These are phyloP conservation scores for Lentinula novae-zelandiae DNA, from an alignment of 1,284 basidiomycete species.

Conservation along the genomic window DNA sequence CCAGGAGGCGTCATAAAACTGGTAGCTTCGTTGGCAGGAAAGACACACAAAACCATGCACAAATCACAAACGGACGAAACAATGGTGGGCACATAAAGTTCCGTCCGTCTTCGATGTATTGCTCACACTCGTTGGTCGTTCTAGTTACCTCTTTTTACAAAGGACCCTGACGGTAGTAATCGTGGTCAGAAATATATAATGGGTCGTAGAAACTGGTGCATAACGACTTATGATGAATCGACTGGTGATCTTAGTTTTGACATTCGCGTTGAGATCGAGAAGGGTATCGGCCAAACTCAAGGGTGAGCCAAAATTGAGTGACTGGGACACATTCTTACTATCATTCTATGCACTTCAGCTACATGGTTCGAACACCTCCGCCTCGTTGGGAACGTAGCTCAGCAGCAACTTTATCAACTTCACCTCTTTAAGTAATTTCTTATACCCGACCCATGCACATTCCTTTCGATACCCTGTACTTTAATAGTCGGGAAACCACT, in stretches of 20 bases:
- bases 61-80: conserved; percentile 76
- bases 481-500: not conserved
- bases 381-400: conserved; percentile 39
- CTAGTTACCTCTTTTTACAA: conserved; percentile 75
- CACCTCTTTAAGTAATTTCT: not conserved
- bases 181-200: conserved; percentile 79
- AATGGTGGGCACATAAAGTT: conserved; percentile 52
- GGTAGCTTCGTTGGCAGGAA: conserved; percentile 77
- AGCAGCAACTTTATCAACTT: not conserved
- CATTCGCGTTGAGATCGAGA: conserved; percentile 82
- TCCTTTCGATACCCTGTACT: not conserved
- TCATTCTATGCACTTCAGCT: conserved; percentile 29
- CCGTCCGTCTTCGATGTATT: not conserved
- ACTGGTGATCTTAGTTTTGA: conserved; percentile 81
- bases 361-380: conserved; percentile 43
- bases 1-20: conserved; percentile 77
- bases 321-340: conserved; percentile 8
- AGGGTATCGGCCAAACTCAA: conserved; percentile 75
- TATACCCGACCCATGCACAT: not conserved
- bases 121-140: not conserved
- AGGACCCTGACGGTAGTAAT: conserved; percentile 72
- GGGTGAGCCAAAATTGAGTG: conserved; percentile 41
- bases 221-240: conserved; percentile 57
- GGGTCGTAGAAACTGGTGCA: conserved; percentile 88
- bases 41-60: conserved; percentile 84